phyloP scores from a whole-genome alignment of 805 yeast genomes.

The Wickerhamiella kazuoi region DNA sequence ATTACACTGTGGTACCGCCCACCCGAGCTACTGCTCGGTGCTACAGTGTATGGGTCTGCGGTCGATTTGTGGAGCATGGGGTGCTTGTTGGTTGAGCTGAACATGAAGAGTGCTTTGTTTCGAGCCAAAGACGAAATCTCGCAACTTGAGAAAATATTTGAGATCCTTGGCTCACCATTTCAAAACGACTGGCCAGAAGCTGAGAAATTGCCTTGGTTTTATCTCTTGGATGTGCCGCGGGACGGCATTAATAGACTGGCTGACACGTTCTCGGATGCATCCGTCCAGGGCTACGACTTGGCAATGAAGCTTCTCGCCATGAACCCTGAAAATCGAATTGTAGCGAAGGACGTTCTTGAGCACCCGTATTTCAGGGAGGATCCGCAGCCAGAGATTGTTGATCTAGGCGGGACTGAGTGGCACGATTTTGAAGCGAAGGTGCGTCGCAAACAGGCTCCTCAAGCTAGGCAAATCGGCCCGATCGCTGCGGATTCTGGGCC shows the following conservation, averaged over 20 bases:
- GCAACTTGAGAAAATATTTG: slow-evolving; percentile 60
- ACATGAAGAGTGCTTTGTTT: slow-evolving; percentile 56
- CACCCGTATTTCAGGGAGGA: slow-evolving; percentile 56
- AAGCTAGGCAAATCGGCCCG: no score
- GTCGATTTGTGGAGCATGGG: slow-evolving; percentile 98
- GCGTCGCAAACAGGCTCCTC: slow-evolving; percentile 28
- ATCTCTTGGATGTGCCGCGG: slow-evolving; percentile 49
- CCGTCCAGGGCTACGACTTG: slow-evolving; percentile 38
- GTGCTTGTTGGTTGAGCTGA: slow-evolving; percentile 70
- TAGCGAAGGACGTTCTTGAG: slow-evolving; percentile 50
- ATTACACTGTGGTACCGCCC: slow-evolving; percentile 97
- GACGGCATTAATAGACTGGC: slow-evolving; percentile 6
- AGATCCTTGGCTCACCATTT: slow-evolving; percentile 76
- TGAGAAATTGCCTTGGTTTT: slow-evolving; percentile 82
- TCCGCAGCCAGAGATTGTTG: slow-evolving; percentile 47
- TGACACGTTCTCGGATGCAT: slow-evolving; percentile 23
- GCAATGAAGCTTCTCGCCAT: slow-evolving; percentile 45
- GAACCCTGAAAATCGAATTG: slow-evolving; percentile 50
- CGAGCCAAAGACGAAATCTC: slow-evolving; percentile 81
- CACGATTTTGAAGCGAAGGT: slow-evolving; percentile 92
- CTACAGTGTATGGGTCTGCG: slow-evolving; percentile 76
- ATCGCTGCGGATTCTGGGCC: no score
- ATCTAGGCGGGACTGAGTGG: slow-evolving; percentile 57
- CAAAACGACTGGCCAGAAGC: slow-evolving; percentile 58
- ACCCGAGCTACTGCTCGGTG: slow-evolving; percentile 79